Evolutionary conservation across 108 stramenopile genomes (phyloP), one percentile per base, ranked within the genome.

Genomic region (Cylindrotheca closterium): DNA sequence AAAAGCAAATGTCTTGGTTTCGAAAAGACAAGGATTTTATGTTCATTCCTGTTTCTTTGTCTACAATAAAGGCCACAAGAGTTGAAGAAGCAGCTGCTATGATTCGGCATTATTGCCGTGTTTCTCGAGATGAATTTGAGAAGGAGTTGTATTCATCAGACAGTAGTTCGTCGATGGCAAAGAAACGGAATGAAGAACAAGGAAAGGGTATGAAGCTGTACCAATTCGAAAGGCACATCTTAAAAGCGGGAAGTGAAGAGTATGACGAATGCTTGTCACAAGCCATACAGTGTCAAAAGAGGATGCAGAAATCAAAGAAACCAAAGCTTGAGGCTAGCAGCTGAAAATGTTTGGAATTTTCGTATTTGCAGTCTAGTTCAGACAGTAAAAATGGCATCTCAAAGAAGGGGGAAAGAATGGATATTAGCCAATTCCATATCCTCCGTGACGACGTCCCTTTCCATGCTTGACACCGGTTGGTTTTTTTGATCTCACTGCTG

Each of bases 1-100:
- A 89, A 64, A 86, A 94, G 61, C 97, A 98, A 75, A 91, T 97
- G 90, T 81, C 93, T 63, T 98, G 97, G 97, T 96, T 91, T 71
- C 88, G 92, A 55, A 79, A 89, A 49, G 84, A 93, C 58, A 55
- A 74, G 27, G 77, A 88, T 18, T 91, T 94, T 67, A 65, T 82
- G 27, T 92, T 96, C 75, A 74, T 93, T 48, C 91, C 92, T 1
- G 86, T 93, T 5, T 26, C 69, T 4, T 60, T 90, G 51, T 48
- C 68, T 2, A 24, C 32, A 3, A 45, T 59, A 17, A 82, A 89
- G 52, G 48, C 55, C 8, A 70, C 63, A 34, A 75, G 92, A 21
- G 72, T 86, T 1, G 61, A 65, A 27, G 65, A 54, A 12, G 73
- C 84, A 31, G 67, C 88, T 19, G 59, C 62, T 25, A 30, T 51